Conservation (phyloP, 805 yeast genomes). For the Yamadazyma sp. region DNA sequence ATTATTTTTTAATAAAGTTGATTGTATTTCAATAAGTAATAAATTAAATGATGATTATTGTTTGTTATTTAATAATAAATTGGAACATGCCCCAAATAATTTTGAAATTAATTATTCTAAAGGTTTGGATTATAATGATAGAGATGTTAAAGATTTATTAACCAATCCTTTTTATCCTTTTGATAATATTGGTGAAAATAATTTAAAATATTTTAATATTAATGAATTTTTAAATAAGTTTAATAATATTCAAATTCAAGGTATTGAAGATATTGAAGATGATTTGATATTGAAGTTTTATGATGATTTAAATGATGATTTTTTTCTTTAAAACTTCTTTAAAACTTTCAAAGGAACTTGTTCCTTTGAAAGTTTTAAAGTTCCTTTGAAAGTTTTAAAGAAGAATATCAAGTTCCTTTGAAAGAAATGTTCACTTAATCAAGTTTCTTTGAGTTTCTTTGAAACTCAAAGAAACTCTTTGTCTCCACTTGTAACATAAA, state of each 20-base stretch:
- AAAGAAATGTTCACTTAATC: no score
- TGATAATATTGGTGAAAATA: conserved; percentile 5
- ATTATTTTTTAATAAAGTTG: conserved; percentile 3
- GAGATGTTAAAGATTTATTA: conserved; percentile 5
- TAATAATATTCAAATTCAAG: background rate
- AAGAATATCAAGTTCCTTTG: no score
- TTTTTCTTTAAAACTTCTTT: conserved; percentile 2
- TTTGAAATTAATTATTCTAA: conserved; percentile 5
- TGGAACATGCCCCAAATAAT: background rate
- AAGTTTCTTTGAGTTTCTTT: no score
- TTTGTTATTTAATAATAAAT: background rate
- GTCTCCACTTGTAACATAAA: no score
- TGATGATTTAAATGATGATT: conserved; percentile 9
- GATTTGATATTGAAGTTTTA: conserved; percentile 4
- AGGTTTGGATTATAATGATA: conserved; percentile 6
- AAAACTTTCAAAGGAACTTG: no score
- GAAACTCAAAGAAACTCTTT: no score
- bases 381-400: no score
- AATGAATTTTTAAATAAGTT: conserved; percentile 8
- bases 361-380: no score
- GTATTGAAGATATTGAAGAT: conserved; percentile 2
- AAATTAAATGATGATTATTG: background rate
- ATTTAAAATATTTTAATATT: conserved; percentile 4
- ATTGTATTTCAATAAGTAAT: background rate
- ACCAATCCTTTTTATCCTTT: conserved; percentile 3